Evolutionary conservation across 2,329 filamentous ascomycete species (phyloP).

Genomic region (Neofusicoccum sp.): DNA sequence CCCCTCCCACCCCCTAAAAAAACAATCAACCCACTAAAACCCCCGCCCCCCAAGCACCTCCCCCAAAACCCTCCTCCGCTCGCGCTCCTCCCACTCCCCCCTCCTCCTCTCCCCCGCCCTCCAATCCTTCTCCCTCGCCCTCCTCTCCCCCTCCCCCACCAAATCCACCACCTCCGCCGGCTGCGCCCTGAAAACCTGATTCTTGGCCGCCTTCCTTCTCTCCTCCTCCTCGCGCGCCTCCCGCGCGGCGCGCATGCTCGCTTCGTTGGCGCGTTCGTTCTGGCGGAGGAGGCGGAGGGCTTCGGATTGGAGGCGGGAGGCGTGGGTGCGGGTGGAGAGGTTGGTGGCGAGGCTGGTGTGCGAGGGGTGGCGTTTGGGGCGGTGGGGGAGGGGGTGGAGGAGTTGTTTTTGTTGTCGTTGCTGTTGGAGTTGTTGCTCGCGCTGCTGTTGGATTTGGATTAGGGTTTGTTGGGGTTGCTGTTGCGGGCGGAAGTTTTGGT

Average conservation of each 20-base stretch:
- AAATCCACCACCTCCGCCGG: not conserved
- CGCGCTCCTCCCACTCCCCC: not conserved
- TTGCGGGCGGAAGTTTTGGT: no score
- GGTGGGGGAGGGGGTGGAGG: no score
- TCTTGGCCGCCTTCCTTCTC: not conserved
- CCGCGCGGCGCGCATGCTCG: no score
- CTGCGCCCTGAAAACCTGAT: not conserved
- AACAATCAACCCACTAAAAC: no score
- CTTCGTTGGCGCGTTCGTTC: conserved; percentile 4
- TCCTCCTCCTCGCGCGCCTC: not conserved
- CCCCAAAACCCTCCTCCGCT: not conserved
- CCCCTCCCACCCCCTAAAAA: no score
- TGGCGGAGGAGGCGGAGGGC: not conserved
- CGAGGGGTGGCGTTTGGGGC: no score
- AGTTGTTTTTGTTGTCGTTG: no score
- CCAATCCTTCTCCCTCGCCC: not conserved
- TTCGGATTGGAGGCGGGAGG: not conserved
- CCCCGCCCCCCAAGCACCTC: not conserved
- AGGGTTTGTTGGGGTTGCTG: no score
- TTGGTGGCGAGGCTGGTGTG: not conserved
- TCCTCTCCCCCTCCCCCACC: not conserved
- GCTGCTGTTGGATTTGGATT: no score
- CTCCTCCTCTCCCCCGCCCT: not conserved
- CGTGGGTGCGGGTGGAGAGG: not conserved
- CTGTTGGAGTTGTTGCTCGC: no score